Evolutionary conservation across 176 grass and related monocot species (phyloP).

Genomic region (Zea mays): Zm-B73-REFERENCE-NAM-5.0 NC_050098.1:3506501-3507000

Average conservation of each 20-base stretch:
- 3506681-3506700: neutral
- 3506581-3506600: too few relatives aligned
- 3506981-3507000: conserved; percentile 10
- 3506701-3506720: conserved; percentile 14
- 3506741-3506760: neutral
- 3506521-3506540: too few relatives aligned
- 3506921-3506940: neutral
- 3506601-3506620: neutral
- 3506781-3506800: neutral
- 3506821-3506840: neutral
- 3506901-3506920: conserved; percentile 5
- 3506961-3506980: conserved; percentile 12
- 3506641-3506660: conserved; percentile 5
- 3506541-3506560: too few relatives aligned
- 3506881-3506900: neutral
- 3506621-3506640: neutral
- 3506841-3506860: conserved; percentile 10
- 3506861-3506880: conserved; percentile 3
- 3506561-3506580: too few relatives aligned
- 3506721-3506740: conserved; percentile 7
- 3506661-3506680: conserved; percentile 7
- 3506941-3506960: neutral
- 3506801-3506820: neutral
- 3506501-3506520: too few relatives aligned
- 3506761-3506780: neutral